A percentile compares a stretch with the other conserved stretches of the same genome.
Evolutionary conservation across 352 stramenopile species (phyloP).

Genomic region (Pythium volutum): DNA sequence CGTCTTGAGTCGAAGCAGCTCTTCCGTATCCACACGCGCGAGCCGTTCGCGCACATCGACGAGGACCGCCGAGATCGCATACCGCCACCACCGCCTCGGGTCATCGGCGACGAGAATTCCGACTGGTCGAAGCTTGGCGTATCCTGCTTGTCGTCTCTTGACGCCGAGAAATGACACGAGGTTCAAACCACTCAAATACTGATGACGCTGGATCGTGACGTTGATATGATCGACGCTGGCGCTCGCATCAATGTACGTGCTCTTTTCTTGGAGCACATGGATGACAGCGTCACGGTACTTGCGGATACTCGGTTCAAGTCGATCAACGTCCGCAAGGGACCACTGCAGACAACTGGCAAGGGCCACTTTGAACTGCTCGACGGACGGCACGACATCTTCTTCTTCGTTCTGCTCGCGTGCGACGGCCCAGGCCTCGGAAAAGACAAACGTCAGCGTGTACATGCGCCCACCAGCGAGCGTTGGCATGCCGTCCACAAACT

Average conservation of each 20-base stretch:
- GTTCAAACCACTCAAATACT: slow-evolving; percentile 75
- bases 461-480: slow-evolving; percentile 64
- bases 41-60: slow-evolving; percentile 71
- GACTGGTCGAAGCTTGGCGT: slow-evolving; percentile 54
- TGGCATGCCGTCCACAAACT: slow-evolving; percentile 72
- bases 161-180: slow-evolving; percentile 69
- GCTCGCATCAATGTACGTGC: slow-evolving; percentile 81
- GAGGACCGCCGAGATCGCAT: slow-evolving; percentile 69
- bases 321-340: slow-evolving; percentile 56
- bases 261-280: slow-evolving; percentile 84
- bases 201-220: slow-evolving; percentile 52
- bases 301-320: slow-evolving; percentile 51
- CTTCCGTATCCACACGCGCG: slow-evolving; percentile 65
- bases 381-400: slow-evolving; percentile 68
- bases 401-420: slow-evolving; percentile 71
- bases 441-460: slow-evolving; percentile 85
- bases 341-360: slow-evolving; percentile 78
- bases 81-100: slow-evolving; percentile 66
- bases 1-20: slow-evolving; percentile 34
- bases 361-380: slow-evolving; percentile 69
- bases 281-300: slow-evolving; percentile 80
- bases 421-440: slow-evolving; percentile 80
- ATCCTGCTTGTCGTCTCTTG: slow-evolving; percentile 58
- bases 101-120: slow-evolving; percentile 41
- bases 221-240: slow-evolving; percentile 73